Evolutionary conservation across 129 eudicot species (phyloP).

Genomic region (Sambucus nigra): DNA sequence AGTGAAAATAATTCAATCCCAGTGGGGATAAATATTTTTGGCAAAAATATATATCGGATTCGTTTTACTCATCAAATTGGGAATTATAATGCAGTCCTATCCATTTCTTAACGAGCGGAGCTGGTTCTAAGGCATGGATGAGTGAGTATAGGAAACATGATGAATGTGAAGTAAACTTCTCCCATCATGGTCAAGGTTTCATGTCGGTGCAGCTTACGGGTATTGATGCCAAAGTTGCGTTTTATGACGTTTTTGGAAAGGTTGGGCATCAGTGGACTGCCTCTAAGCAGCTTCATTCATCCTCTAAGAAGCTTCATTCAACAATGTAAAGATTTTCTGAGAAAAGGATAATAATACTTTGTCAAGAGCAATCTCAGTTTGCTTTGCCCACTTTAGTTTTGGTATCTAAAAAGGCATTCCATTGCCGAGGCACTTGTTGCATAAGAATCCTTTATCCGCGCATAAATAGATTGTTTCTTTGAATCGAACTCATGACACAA

Average conservation of each 20-base stretch:
- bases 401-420: too few species aligned
- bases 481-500: too few species aligned
- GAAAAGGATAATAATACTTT: too few species aligned
- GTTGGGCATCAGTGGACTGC: conserved; percentile 30
- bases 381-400: too few species aligned
- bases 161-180: conserved; percentile 12
- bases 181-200: conserved; percentile 40
- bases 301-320: conserved; percentile 25
- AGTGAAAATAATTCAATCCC: too few species aligned
- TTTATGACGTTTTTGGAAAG: conserved; percentile 28
- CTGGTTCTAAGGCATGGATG: conserved; percentile 40
- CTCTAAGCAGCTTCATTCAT: conserved; percentile 17
- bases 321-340: conserved; percentile 9
- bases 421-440: too few species aligned
- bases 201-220: conserved; percentile 25
- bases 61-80: not conserved
- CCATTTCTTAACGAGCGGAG: conserved; percentile 37
- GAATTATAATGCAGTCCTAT: conserved; percentile 16
- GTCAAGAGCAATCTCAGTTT: too few species aligned
- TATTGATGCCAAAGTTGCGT: conserved; percentile 9
- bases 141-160: conserved; percentile 11
- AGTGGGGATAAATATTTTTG: too few species aligned
- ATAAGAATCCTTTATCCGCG: too few species aligned
- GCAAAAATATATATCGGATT: not conserved
- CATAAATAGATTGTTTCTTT: too few species aligned